Conservation (phyloP, 176 grass and related monocot species). For the Musa troglodytarum region DNA sequence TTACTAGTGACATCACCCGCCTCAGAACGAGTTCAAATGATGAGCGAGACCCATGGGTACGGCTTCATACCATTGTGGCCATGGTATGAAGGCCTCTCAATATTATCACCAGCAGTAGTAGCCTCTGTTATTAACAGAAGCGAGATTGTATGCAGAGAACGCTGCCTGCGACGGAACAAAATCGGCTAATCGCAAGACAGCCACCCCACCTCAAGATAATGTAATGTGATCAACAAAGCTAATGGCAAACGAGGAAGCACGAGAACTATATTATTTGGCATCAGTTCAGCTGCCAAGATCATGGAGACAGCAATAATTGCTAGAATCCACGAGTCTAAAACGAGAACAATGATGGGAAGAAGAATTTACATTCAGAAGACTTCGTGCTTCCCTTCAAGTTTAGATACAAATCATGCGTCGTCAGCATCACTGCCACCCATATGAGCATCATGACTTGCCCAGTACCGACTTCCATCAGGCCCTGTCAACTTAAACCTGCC, state of each 20-base stretch:
- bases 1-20: no score
- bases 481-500: slow-evolving; percentile 14
- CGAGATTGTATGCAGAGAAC: no score
- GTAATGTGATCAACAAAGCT: not conserved
- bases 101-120: no score
- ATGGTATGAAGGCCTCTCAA: no score
- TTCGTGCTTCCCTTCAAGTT: not conserved
- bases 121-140: no score
- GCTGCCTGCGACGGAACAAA: no score
- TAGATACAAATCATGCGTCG: slow-evolving; percentile 3
- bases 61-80: no score
- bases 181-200: no score
- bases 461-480: slow-evolving; percentile 15
- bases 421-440: slow-evolving; percentile 13
- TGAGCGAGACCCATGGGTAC: no score
- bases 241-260: not conserved
- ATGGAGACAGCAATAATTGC: not conserved
- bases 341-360: not conserved
- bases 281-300: not conserved
- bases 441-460: slow-evolving; percentile 3
- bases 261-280: not conserved
- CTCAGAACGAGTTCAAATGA: no score
- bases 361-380: slow-evolving; percentile 5
- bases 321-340: not conserved
- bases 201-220: no score